phyloP scores from a whole-genome alignment of 2,329 filamentous ascomycete genomes.

The Biscogniauxia mediterranea region DNA sequence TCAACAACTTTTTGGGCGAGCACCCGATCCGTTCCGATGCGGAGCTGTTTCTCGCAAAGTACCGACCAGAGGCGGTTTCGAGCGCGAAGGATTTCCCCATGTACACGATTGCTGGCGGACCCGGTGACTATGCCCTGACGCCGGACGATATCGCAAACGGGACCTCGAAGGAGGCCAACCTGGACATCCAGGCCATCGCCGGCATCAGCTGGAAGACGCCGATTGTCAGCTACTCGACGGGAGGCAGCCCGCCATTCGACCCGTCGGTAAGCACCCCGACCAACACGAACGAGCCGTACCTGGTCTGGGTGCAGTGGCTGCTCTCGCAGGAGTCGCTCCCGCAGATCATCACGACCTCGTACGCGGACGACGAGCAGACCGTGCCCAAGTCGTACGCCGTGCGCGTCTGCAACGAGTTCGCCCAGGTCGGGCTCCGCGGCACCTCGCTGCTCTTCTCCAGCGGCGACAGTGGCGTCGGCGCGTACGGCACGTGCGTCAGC shows the following conservation, averaged over 20 bases:
- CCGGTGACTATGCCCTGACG: constrained; percentile 29
- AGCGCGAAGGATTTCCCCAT: constrained; percentile 35
- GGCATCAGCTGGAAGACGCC: constrained; percentile 32
- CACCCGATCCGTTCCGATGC: constrained; percentile 46
- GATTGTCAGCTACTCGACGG: constrained; percentile 33
- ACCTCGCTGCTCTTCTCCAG: constrained; percentile 49
- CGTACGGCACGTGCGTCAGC: constrained; percentile 41
- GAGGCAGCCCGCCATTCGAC: constrained; percentile 32
- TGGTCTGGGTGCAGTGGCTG: constrained; percentile 52
- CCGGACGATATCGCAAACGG: constrained; percentile 20
- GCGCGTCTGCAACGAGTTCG: constrained; percentile 52
- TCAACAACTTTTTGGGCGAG: constrained; percentile 47
- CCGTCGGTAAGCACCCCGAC: constrained; percentile 23
- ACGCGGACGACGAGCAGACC: constrained; percentile 56
- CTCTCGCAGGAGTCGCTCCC: constrained; percentile 47
- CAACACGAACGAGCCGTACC: constrained; percentile 54
- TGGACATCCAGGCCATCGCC: constrained; percentile 32
- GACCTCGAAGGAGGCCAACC: constrained; percentile 30
- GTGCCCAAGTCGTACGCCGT: constrained; percentile 52
- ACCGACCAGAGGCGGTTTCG: constrained; percentile 35
- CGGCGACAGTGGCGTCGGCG: constrained; percentile 46
- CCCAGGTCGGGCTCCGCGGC: constrained; percentile 52
- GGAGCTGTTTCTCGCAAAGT: constrained; percentile 36
- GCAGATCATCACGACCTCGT: constrained; percentile 57
- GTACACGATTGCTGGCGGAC: constrained; percentile 33